Evolutionary conservation across 495 filamentous ascomycete genomes (phyloP).

Genomic region (Aspergillus funiculosus): DNA sequence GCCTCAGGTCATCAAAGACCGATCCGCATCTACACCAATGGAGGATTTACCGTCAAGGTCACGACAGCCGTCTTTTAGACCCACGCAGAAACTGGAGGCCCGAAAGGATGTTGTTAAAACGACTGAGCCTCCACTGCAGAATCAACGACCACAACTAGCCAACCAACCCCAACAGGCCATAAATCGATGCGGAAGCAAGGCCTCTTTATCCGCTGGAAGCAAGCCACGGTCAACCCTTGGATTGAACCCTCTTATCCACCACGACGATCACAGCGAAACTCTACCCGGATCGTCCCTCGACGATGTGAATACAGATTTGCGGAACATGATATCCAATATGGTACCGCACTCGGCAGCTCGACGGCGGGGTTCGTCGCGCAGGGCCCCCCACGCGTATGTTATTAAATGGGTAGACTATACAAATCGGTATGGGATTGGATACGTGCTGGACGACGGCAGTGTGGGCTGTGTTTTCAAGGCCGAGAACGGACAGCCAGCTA

Average conservation of each 20-base stretch:
- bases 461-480: slow-evolving; percentile 76
- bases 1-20: slow-evolving; percentile 18
- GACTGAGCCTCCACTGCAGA: slow-evolving; percentile 8
- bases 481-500: slow-evolving; percentile 53
- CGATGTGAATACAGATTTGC: slow-evolving; percentile 38
- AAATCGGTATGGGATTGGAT: slow-evolving; percentile 82
- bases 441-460: slow-evolving; percentile 77
- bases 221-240: slow-evolving; percentile 40
- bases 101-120: slow-evolving; percentile 1
- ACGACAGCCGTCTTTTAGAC: slow-evolving; percentile 10
- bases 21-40: slow-evolving; percentile 17
- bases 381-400: slow-evolving; percentile 49
- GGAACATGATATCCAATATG: slow-evolving; percentile 40
- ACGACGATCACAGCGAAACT: slow-evolving; percentile 32
- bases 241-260: slow-evolving; percentile 35
- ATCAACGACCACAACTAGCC: slow-evolving; percentile 11
- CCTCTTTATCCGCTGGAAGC: slow-evolving; percentile 17
- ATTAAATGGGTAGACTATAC: slow-evolving; percentile 96
- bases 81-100: slow-evolving; percentile 7
- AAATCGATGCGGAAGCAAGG: slow-evolving; percentile 32
- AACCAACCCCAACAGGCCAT: slow-evolving; percentile 20
- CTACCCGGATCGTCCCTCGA: slow-evolving; percentile 35
- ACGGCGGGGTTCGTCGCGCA: slow-evolving; percentile 27
- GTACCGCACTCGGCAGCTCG: slow-evolving; percentile 31
- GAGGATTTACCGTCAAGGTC: slow-evolving; percentile 18